Evolutionary conservation across 23 red algal genomes (phyloP), one percentile per base, ranked within the genome.

Genomic region (Gracilariopsis chorda): DNA sequence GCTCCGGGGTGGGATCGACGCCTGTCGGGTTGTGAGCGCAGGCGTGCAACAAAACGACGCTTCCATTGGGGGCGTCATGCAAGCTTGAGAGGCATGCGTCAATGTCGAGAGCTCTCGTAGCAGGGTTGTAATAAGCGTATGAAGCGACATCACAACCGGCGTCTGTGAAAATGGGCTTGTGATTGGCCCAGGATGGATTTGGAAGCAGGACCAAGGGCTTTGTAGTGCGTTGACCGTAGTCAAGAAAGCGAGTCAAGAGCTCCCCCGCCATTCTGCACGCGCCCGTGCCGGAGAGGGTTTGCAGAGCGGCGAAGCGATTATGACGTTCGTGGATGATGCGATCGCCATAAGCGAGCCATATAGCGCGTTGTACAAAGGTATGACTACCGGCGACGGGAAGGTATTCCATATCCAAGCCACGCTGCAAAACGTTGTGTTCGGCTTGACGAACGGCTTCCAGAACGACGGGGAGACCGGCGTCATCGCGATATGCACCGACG

Each of bases 401-500:
- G 71, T 93, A 97, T 51, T 97, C 91, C 95, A 97, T 94, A 33
- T 75, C 48, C 20, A 69, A 62, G 1, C 45, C 44, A 8, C 24
- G 33, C 0, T 71, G 29, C n/a, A 83, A 36, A 23, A 97, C 13
- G 24, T 78, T 69, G 17, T 46, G 28, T 77, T 93, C 95, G 2
- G 95, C 95, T 12, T 84, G 47, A 3, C 95, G 84, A 4, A 97
- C 89, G 28, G 86, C 70, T 25, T 77, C 39, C 29, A 98, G 49
- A 39, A 98, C 91, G 16, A 80, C 58, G 28, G 96, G 96, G 23
- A 73, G 45, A 25, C 96, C 96, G 48, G 83, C 81, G 48, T 94
- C 96, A 76, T 98, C 96, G 19, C 96, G 92, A 71, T 98, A 98
- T 8, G 96, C 96, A 78, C 96, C 96, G n/a, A 98, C 96, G 45